A percentile compares a stretch with the other conserved stretches of the same genome.
phyloP scores from a whole-genome alignment of 1,284 basidiomycete genomes.

The Sporisorium reilianum region DNA sequence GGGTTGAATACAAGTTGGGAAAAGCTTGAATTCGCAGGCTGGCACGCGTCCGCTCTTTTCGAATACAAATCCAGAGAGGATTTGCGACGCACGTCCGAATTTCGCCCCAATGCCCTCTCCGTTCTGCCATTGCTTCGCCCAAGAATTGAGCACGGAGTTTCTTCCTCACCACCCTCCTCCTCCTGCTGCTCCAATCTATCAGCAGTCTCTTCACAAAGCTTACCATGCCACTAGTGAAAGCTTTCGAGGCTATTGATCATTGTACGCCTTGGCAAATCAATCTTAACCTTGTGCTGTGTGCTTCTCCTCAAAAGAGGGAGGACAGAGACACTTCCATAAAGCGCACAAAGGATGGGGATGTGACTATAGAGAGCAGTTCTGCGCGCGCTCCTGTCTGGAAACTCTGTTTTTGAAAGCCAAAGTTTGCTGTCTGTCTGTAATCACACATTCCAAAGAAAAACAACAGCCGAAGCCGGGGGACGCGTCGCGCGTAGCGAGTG shows the following conservation, averaged over 20 bases:
- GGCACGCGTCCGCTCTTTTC: background rate
- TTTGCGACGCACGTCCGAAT: conserved; percentile 13
- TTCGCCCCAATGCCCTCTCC: background rate
- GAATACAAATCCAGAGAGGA: background rate
- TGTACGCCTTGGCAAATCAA: no score
- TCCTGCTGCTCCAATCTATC: no score
- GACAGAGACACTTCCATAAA: background rate
- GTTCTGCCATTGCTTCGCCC: background rate
- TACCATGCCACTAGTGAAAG: background rate
- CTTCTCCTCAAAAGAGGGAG: no score
- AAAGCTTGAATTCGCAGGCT: background rate
- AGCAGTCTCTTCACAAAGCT: background rate
- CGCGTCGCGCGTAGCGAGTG: conserved; percentile 39
- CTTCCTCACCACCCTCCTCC: background rate
- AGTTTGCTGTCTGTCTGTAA: conserved; percentile 8
- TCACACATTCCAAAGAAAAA: conserved; percentile 11
- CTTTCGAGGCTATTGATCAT: no score
- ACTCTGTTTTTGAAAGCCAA: background rate
- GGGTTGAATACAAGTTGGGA: background rate
- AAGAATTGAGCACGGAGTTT: conserved; percentile 5
- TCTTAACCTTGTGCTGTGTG: no score
- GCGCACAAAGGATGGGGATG: background rate
- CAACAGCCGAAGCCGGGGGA: conserved; percentile 7
- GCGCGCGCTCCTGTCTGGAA: background rate
- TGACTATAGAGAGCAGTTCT: background rate